phyloP scores from a whole-genome alignment of 345 rosid species.

The Rhizophora mangle region DNA sequence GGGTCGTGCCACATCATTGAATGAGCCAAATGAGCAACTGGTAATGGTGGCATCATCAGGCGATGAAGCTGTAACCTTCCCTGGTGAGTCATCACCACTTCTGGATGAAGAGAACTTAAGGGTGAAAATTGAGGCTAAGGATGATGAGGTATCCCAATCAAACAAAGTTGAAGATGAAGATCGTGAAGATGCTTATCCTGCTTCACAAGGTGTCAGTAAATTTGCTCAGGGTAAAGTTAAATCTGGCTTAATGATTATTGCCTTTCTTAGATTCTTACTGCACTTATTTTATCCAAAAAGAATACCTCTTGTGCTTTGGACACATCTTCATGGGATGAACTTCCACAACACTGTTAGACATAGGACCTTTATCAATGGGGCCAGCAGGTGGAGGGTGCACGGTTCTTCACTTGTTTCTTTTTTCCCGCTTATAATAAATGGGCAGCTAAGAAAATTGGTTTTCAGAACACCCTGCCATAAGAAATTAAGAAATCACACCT shows the following conservation, averaged over 20 bases:
- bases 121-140: slow-evolving; percentile 34
- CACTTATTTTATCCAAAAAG: neutral
- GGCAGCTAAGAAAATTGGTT: too few relatives aligned
- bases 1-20: slow-evolving; percentile 17
- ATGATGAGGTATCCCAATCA: slow-evolving; percentile 28
- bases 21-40: slow-evolving; percentile 27
- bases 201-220: slow-evolving; percentile 33
- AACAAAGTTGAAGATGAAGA: slow-evolving; percentile 44
- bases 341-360: too few relatives aligned
- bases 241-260: slow-evolving; percentile 3
- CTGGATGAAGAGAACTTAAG: slow-evolving; percentile 26
- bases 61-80: slow-evolving; percentile 30
- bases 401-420: too few relatives aligned
- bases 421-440: too few relatives aligned
- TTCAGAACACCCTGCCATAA: too few relatives aligned
- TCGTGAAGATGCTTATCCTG: slow-evolving; percentile 39
- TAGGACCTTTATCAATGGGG: too few relatives aligned
- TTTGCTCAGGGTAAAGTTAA: slow-evolving; percentile 49
- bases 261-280: slow-evolving; percentile 5
- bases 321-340: too few relatives aligned
- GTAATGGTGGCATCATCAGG: slow-evolving; percentile 21
- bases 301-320: neutral
- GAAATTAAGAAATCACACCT: too few relatives aligned
- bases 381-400: too few relatives aligned
- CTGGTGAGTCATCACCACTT: slow-evolving; percentile 34